Evolutionary conservation across 129 eudicot genomes (phyloP).

Genomic region (Saposhnikovia divaricata): DNA sequence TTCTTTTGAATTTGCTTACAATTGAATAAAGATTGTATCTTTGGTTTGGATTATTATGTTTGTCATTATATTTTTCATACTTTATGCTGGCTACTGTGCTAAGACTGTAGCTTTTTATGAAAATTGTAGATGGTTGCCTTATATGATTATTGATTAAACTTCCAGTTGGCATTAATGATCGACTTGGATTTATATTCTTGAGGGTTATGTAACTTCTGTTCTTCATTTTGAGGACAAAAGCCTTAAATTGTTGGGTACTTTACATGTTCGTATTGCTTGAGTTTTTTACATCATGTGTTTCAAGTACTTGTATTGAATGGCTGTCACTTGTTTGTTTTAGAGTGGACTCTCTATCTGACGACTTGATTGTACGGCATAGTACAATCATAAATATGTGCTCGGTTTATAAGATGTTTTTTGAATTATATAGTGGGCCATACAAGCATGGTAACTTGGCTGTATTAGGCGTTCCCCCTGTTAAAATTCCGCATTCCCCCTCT

Average conservation of each 20-base stretch:
- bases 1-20: neutral
- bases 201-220: neutral
- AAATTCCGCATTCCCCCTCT: neutral
- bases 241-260: neutral
- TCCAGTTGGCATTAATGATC: neutral
- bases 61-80: neutral
- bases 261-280: neutral
- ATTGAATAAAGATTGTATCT: neutral
- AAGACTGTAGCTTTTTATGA: neutral
- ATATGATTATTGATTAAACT: neutral
- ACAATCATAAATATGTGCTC: neutral
- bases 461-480: neutral
- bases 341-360: neutral
- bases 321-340: neutral
- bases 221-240: neutral
- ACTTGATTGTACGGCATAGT: neutral
- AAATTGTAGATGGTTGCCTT: neutral
- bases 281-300: neutral
- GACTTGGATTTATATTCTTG: neutral
- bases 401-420: neutral
- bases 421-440: neutral
- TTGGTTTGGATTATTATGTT: neutral
- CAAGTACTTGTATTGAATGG: neutral
- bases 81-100: neutral
- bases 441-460: neutral